Percentiles rank a stretch among this genome's conserved stretches.
Evolutionary conservation across 169 alveolate species (phyloP).

Genomic region (Cryptosporidium ubiquitum): DNA sequence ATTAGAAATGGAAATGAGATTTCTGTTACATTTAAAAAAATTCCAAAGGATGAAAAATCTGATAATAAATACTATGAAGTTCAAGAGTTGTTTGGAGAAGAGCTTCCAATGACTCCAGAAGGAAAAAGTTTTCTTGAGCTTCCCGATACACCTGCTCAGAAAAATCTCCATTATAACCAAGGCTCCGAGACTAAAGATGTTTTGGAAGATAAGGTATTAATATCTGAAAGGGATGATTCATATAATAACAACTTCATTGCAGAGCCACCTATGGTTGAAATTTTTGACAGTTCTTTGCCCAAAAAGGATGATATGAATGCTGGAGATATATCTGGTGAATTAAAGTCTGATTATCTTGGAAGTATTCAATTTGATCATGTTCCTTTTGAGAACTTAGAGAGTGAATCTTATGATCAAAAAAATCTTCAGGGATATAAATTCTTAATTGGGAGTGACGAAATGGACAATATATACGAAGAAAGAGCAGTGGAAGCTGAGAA

Average conservation of each 20-base stretch:
- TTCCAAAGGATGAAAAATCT: neutral
- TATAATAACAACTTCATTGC: neutral
- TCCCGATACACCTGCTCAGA: neutral
- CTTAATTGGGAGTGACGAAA: neutral
- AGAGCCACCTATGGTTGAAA: neutral
- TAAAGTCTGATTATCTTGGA: neutral
- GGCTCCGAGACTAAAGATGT: neutral
- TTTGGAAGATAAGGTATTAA: neutral
- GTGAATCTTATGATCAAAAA: neutral
- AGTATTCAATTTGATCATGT: neutral
- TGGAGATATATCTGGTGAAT: neutral
- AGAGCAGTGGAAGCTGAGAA: constrained; percentile 29
- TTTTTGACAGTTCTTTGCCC: neutral
- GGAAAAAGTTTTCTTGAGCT: neutral
- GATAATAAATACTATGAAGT: neutral
- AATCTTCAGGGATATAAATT: neutral
- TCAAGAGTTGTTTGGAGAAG: neutral
- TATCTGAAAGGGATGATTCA: neutral
- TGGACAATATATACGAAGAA: neutral
- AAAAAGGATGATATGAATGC: neutral
- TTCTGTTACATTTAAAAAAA: constrained; percentile 14
- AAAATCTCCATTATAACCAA: neutral
- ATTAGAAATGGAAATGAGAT: constrained; percentile 42
- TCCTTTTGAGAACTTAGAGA: neutral
- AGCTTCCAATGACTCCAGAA: constrained; percentile 7